Evolutionary conservation across 2,329 filamentous ascomycete genomes (phyloP).

Genomic region (Trichoderma sp.): DNA sequence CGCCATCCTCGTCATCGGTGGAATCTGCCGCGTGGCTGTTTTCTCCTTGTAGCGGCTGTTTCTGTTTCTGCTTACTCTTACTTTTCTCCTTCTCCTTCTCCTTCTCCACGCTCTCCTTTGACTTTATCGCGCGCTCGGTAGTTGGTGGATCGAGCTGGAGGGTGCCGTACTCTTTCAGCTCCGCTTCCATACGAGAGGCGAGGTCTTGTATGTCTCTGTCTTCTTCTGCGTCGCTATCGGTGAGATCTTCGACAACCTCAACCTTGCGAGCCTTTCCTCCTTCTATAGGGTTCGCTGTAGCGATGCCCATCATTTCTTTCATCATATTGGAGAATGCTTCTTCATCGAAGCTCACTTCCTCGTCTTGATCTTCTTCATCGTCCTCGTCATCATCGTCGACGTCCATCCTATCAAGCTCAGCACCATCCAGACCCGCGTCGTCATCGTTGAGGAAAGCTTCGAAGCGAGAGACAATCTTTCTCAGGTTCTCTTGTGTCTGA

Average conservation of each 20-base stretch:
- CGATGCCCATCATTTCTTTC: slow-evolving; percentile 83
- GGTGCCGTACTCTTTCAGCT: slow-evolving; percentile 69
- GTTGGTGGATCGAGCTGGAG: slow-evolving; percentile 51
- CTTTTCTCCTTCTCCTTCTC: neutral
- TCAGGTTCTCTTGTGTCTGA: slow-evolving; percentile 71
- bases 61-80: neutral
- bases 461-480: slow-evolving; percentile 92
- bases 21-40: slow-evolving; percentile 6
- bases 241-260: slow-evolving; percentile 16
- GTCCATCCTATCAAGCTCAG: slow-evolving; percentile 71
- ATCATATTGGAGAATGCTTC: slow-evolving; percentile 84
- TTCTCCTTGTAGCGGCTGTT: slow-evolving; percentile 32
- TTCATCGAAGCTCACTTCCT: slow-evolving; percentile 74
- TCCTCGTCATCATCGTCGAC: slow-evolving; percentile 54
- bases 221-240: slow-evolving; percentile 50
- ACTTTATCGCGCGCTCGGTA: neutral
- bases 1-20: slow-evolving; percentile 43
- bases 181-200: slow-evolving; percentile 69
- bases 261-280: neutral
- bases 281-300: slow-evolving; percentile 28
- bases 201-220: slow-evolving; percentile 63
- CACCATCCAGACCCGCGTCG: slow-evolving; percentile 76
- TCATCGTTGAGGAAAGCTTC: slow-evolving; percentile 90
- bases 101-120: slow-evolving; percentile 12
- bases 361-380: slow-evolving; percentile 51